Evolutionary conservation across 2,329 filamentous ascomycete genomes (phyloP), one percentile per base, ranked within the genome.

Genomic region (Mycosphaerelloides madeirae): DNA sequence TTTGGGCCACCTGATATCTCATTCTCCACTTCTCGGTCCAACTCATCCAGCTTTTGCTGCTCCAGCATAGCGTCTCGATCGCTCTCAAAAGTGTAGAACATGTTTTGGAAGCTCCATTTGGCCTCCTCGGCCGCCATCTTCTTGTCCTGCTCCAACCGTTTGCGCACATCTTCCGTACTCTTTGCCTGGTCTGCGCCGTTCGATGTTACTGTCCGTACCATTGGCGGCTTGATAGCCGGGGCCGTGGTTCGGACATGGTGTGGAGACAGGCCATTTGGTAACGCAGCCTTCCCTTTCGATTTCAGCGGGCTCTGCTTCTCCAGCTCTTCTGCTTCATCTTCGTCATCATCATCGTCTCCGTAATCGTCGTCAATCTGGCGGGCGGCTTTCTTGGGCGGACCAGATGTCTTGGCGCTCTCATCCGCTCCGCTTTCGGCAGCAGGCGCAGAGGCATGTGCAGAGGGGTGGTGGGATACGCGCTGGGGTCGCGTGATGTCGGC

Each of bases 21-120:
- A 12, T 90, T 90, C 66, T 97, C 91, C 8, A 97, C 84, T 65
- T 95, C 89, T 64, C 94, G 85, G 65, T 98, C 93, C 1, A 94
- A 89, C 65, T 97, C 93, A 62, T 98, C 93, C 19, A 98, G 77
- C 66, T 91, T 88, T 66, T 97, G 89, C 68, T 98, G 93, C 66
- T 98, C 93, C 45, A 97, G 70, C 93, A 98, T 97, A 38, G 93
- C 93, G 58, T 91, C 88, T 43, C 87, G 81, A 64, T 98, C 93
- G 64, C 91, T 93, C 67, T 98, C 93, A 25, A 97, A 76, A 1
- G 93, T 96, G 66, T 95, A 91, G 67, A 97, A 95, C 54, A 95
- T 78, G 8, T 88, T 94, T 63, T 95, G 85, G 67, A 96, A 97
- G 68, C 85, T 93, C 59, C 82, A 80, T 69, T 89, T 89, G 33